phyloP scores from a whole-genome alignment of 768 basidiomycete species.

The Pleurotus platypus region DNA sequence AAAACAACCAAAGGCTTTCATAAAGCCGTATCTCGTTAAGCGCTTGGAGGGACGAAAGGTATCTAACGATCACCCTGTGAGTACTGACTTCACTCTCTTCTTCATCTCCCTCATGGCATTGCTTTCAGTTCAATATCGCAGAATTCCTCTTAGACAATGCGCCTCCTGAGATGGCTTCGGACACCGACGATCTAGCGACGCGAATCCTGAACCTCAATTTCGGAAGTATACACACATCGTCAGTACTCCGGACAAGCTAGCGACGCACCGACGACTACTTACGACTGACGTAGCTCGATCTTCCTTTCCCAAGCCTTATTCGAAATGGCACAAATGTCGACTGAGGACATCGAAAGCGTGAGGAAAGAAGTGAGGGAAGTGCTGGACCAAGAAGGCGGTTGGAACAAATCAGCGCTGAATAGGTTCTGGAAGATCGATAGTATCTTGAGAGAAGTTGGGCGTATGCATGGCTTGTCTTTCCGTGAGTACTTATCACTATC shows the following conservation, averaged over 20 bases:
- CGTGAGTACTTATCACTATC: slow-evolving; percentile 16
- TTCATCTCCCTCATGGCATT: not conserved
- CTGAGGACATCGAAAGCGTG: slow-evolving; percentile 26
- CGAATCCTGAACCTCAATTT: slow-evolving; percentile 36
- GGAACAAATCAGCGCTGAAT: slow-evolving; percentile 29
- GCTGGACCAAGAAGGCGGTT: slow-evolving; percentile 30
- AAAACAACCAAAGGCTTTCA: slow-evolving; percentile 26
- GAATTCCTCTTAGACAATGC: slow-evolving; percentile 26
- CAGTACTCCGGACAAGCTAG: slow-evolving; percentile 6
- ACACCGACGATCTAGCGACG: slow-evolving; percentile 25
- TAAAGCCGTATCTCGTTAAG: slow-evolving; percentile 25
- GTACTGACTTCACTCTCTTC: slow-evolving; percentile 1
- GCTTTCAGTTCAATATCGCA: slow-evolving; percentile 19
- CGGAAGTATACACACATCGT: slow-evolving; percentile 37
- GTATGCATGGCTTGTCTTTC: slow-evolving; percentile 30
- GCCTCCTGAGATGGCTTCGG: slow-evolving; percentile 24
- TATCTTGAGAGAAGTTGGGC: slow-evolving; percentile 30
- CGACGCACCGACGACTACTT: not conserved
- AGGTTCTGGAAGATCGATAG: slow-evolving; percentile 33
- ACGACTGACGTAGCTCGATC: slow-evolving; percentile 20
- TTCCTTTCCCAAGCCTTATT: slow-evolving; percentile 33
- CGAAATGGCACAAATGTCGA: slow-evolving; percentile 26
- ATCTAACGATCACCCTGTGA: slow-evolving; percentile 23
- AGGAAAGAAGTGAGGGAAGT: slow-evolving; percentile 27
- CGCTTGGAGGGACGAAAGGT: slow-evolving; percentile 20